Base-by-base conservation (phyloP, 2,329 filamentous ascomycete species). In the Arthrobotrys entomopaga region DNA sequence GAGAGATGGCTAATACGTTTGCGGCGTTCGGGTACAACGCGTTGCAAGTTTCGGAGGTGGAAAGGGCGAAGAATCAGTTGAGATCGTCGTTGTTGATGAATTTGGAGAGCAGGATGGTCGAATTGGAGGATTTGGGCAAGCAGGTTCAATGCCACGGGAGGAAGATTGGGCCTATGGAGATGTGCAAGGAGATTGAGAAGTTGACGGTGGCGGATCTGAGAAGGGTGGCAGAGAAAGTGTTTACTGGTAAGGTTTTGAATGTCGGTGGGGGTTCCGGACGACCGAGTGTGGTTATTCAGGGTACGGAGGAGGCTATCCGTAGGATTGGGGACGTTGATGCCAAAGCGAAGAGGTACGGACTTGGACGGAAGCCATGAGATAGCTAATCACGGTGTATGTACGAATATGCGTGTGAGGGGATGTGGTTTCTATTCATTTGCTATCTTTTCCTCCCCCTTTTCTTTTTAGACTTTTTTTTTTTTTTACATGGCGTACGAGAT, bases 111-210 rank as follows among this genome's bases (percentile, higher is more conserved):
- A 87, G 95, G 73, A 97, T 99, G 93, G 93, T 99, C 8, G 95
- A 98, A 83, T 87, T 99, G 5, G 95, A 99, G 82, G 95, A 99
- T 81, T 86, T 99, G 0, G 95, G 95, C 20, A 85, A 95, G 76
- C 94, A 97, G 81, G 92, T 99, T 10, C 95, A 98, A 84, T 92
- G 97, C n/a, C 93, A 98, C 80, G 95, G 94, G 20, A 87, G 88
- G 77, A 97, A 97, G 83, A 88, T 98, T 5, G 91, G 94, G 1
- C 93, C 97, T 6, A 88, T 88, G 77, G 93, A 98, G 80, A 98
- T 99, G 94, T 97, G 94, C 80, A 84, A 84, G 58, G 88, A 89
- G 80, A 99, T 99, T 77, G 91, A 97, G 80, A 85, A 84, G 4
- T 84, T 99, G 66, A 96, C 91, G 0, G 87, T 96, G 0, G 79